phyloP scores from a whole-genome alignment of 1,284 basidiomycete species.

The Cutaneotrichosporon sp. region DNA sequence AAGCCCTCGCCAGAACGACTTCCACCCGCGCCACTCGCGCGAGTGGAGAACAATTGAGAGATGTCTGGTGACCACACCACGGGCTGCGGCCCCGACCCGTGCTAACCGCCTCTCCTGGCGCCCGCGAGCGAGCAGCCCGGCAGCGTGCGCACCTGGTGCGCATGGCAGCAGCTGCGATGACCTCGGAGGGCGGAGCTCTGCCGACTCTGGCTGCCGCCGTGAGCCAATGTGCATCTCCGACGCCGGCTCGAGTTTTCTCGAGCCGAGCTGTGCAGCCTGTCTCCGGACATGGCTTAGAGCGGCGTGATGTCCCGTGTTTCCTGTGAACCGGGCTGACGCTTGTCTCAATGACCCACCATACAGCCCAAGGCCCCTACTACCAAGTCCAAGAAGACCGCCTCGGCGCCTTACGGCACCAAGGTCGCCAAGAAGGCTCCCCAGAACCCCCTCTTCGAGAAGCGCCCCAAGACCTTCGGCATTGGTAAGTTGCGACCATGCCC shows the following conservation, averaged over 20 bases:
- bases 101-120: slow-evolving; percentile 9
- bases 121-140: slow-evolving; percentile 1
- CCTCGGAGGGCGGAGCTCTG: slow-evolving; percentile 7
- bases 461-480: slow-evolving; percentile 89
- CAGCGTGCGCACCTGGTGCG: neutral
- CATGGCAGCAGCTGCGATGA: slow-evolving; percentile 2
- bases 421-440: slow-evolving; percentile 68
- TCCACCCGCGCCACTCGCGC: neutral
- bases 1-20: neutral
- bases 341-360: slow-evolving; percentile 47
- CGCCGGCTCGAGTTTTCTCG: slow-evolving; percentile 1
- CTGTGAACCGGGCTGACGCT: slow-evolving; percentile 31
- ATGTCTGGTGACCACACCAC: slow-evolving; percentile 8
- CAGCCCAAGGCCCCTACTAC: slow-evolving; percentile 50
- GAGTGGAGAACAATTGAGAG: neutral
- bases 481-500: too few species aligned
- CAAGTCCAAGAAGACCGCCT: slow-evolving; percentile 50
- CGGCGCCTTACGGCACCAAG: slow-evolving; percentile 60
- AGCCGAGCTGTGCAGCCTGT: slow-evolving; percentile 14
- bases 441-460: slow-evolving; percentile 94
- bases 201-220: neutral
- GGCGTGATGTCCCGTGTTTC: slow-evolving; percentile 31
- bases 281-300: slow-evolving; percentile 21
- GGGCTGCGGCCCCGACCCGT: neutral
- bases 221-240: slow-evolving; percentile 2